Evolutionary conservation across 345 rosid genomes (phyloP), one percentile per base, ranked within the genome.

Genomic region (Salix purpurea): DNA sequence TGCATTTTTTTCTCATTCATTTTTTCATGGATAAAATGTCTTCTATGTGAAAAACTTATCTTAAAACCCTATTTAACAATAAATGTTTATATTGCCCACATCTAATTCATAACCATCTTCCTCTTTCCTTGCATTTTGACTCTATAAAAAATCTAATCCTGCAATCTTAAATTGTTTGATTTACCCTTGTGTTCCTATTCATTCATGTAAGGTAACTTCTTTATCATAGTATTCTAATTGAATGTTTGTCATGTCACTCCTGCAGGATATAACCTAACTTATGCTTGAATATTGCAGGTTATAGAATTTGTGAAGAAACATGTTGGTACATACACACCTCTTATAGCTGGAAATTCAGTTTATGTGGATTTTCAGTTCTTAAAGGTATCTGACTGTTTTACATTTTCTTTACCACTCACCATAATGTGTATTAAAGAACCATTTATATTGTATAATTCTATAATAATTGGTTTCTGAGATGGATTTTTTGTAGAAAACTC

Each of bases 261-360:
- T 67, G 6, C 14, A 60, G 66, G 9, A 52, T n/a, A 6, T 46
- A 8, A 30, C 56, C 15, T 46, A n/a, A 13, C 65, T 2, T 74
- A 66, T 52, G 37, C 21, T 73, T 64, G 66, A 72, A 21, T 62
- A 26, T 19, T 90, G 88, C 96, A 91, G 98, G 96, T 93, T 69
- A 83, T 87, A 26, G 86, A 88, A 73, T 96, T 96, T 75, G 90
- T 96, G 23, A 93, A 76, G 80, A 85, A 77, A 76, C 86, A 96
- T 78, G 80, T 92, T 70, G 93, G 98, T 64, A 68, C 89, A 69
- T 79, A 78, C 70, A 84, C 84, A 0, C 92, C 96, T 81, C 91
- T 46, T 71, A 78, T 93, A 75, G 96, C 98, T 24, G 98, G 99
- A 82, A 96, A 96, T 84, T 91, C 97, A 1, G 80, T 96, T 37